phyloP scores from a whole-genome alignment of 2,329 filamentous ascomycete genomes.

The Remersonia thermophila region DNA sequence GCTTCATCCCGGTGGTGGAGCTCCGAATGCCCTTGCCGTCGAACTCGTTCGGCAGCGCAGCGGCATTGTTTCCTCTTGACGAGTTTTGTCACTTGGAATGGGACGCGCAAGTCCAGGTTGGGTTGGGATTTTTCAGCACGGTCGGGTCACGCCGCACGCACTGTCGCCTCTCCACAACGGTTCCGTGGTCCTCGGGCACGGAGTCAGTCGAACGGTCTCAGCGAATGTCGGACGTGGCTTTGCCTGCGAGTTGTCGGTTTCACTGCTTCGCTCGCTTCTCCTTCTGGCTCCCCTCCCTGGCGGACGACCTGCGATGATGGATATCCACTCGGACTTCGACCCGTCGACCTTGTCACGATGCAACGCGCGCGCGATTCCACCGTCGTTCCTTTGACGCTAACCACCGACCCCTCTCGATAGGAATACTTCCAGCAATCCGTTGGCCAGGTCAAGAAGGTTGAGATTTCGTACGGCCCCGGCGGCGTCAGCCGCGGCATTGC shows the following conservation, averaged over 20 bases:
- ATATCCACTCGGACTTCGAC: slow-evolving; percentile 4
- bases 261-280: slow-evolving; percentile 27
- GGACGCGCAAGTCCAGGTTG: slow-evolving; percentile 1
- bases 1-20: not conserved
- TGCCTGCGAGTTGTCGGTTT: slow-evolving; percentile 12
- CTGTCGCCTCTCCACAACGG: slow-evolving; percentile 7
- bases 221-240: slow-evolving; percentile 6
- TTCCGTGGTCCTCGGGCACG: slow-evolving; percentile 1
- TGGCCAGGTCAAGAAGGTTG: slow-evolving; percentile 80
- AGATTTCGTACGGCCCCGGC: slow-evolving; percentile 85
- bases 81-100: not conserved
- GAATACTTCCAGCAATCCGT: slow-evolving; percentile 89
- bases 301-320: slow-evolving; percentile 8
- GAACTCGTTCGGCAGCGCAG: not conserved
- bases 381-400: slow-evolving; percentile 48
- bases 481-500: slow-evolving; percentile 86
- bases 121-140: slow-evolving; percentile 3
- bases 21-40: slow-evolving; percentile 1
- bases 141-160: slow-evolving; percentile 6
- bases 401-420: slow-evolving; percentile 57
- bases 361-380: slow-evolving; percentile 20
- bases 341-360: slow-evolving; percentile 8
- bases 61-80: not conserved
- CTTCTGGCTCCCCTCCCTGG: slow-evolving; percentile 8
- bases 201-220: slow-evolving; percentile 12